Conservation (phyloP, 306 rosid species). For the Medicago truncatula region MtrunA17r5.0-ANR NC_053043.1:8409501-8410000, state of each 20-base stretch:
- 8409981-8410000: conserved; percentile 55
- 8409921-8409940: conserved; percentile 41
- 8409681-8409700: no score
- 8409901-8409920: conserved; percentile 35
- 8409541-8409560: no score
- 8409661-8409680: no score
- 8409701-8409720: no score
- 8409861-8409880: conserved; percentile 37
- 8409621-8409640: no score
- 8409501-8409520: no score
- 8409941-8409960: conserved; percentile 48
- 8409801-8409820: background rate
- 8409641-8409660: no score
- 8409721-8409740: no score
- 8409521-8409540: no score
- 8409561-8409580: no score
- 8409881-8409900: conserved; percentile 19
- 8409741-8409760: background rate
- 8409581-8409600: no score
- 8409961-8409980: conserved; percentile 47
- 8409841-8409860: conserved; percentile 20
- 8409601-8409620: no score
- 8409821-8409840: background rate
- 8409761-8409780: background rate
- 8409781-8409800: background rate